These are phyloP conservation scores for Geotrichum phurueaensis DNA, from an alignment of 1,139 yeast species.

Conservation along the genomic window DNA sequence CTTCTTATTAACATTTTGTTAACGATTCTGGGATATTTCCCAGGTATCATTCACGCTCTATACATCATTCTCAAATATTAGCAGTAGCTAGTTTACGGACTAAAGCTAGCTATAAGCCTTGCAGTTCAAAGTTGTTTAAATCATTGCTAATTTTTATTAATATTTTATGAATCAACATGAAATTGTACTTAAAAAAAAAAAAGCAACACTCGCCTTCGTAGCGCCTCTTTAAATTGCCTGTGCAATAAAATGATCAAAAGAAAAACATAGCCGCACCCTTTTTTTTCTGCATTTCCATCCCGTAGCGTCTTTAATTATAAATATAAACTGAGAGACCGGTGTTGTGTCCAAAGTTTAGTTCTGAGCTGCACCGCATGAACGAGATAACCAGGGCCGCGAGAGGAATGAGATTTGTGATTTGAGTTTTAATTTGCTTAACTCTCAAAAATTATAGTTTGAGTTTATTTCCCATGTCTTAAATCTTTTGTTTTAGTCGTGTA, in stretches of 20 bases:
- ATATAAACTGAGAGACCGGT: background rate
- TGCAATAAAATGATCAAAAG: too few relatives aligned
- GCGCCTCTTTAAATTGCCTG: too few relatives aligned
- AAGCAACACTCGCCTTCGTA: too few relatives aligned
- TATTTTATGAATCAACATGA: too few relatives aligned
- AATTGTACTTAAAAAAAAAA: too few relatives aligned
- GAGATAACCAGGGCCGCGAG: background rate
- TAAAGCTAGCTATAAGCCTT: background rate
- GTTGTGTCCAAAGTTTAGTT: background rate
- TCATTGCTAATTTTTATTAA: too few relatives aligned
- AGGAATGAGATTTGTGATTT: background rate
- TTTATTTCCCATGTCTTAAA: background rate
- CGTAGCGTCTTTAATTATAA: background rate
- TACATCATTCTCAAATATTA: constrained; percentile 42
- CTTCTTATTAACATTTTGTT: constrained; percentile 55
- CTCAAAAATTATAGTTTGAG: background rate
- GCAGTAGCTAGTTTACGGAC: background rate
- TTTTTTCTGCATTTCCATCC: background rate
- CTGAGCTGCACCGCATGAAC: background rate
- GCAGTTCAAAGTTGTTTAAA: too few relatives aligned
- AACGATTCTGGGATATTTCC: constrained; percentile 61
- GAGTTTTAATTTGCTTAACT: background rate
- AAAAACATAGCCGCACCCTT: too few relatives aligned
- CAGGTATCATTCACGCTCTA: constrained; percentile 54
- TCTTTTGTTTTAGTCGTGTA: background rate